Percentiles rank a stretch among this genome's conserved stretches.
Conservation (phyloP, 371 early-diverging fungal genomes). For the Mortierella sp. region DNA sequence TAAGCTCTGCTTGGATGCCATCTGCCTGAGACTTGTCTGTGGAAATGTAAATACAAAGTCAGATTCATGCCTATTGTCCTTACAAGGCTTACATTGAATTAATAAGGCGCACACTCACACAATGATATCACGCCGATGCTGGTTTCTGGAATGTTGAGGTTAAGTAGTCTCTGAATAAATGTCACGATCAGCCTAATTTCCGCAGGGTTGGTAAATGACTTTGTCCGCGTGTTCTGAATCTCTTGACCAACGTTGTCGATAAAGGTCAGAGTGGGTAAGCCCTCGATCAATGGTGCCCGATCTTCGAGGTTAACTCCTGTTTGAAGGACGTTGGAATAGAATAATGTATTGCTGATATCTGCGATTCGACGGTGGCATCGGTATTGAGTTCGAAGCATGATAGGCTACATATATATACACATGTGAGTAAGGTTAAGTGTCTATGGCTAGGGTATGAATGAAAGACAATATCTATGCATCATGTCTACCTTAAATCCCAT, state of each 20-base stretch:
- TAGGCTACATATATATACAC: conserved; percentile 57
- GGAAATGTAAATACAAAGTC: not conserved
- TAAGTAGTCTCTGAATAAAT: conserved; percentile 59
- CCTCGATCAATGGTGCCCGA: conserved; percentile 66
- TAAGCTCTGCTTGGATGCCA: conserved; percentile 57
- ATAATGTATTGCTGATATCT: conserved; percentile 80
- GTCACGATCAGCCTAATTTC: conserved; percentile 66
- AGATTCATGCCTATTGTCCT: no score
- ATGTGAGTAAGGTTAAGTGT: not conserved
- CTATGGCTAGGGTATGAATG: not conserved
- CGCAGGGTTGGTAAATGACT: conserved; percentile 66
- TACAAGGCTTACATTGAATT: not conserved
- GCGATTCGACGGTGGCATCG: conserved; percentile 91
- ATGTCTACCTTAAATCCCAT: conserved; percentile 53
- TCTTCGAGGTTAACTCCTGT: conserved; percentile 68
- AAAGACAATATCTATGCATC: not conserved
- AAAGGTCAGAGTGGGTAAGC: conserved; percentile 77
- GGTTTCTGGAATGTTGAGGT: conserved; percentile 55
- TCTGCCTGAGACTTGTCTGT: conserved; percentile 81
- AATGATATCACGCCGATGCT: conserved; percentile 79
- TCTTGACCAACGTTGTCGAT: conserved; percentile 71
- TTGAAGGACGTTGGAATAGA: conserved; percentile 74
- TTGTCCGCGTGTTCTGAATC: conserved; percentile 58
- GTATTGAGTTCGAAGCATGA: conserved; percentile 88
- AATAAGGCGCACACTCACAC: conserved; percentile 62